Base-by-base conservation (phyloP, 305 asterid species). In the Fraxinus sp. region DNA sequence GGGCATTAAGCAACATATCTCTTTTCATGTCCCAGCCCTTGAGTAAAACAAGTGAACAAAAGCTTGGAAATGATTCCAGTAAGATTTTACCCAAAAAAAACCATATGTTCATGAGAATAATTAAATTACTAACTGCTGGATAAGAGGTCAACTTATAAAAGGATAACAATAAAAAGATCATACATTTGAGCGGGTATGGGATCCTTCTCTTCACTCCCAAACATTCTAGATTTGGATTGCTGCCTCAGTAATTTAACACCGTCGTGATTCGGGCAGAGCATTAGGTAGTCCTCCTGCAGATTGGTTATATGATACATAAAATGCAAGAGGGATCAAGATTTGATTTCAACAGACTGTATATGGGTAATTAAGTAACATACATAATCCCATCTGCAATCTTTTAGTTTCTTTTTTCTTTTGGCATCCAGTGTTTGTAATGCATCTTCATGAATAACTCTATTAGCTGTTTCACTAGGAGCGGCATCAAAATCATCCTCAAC, bases 321-420 rank as follows among this genome's bases (percentile, higher is more conserved):
- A 78, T 6, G 22, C 66, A 57, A 62, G 66, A 7, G 2, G 8
- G 74, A 80, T 26, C 39, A 24, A 33, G 57, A 78, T 57, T 4
- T 5, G 52, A 57, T 86, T 81, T 73, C 79, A 84, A 49, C 49
- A 81, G 36, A 79, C 64, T 81, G 43, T 5, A 8, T n/a, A 57
- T n/a, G 80, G 62, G 52, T 22, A 79, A 64, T 75, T 77, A 5
- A 71, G 85, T 74, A 78, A 85, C 97, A 79, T 87, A 96, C 99
- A 91, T 89, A 85, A 79, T 92, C 92, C 98, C 98, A 94, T 92
- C 94, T 91, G 91, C 99, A 96, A 66, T 86, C 94, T 70, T 75
- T 81, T 77, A 78, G 41, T 72, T 24, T 78, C 76, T 80, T 80
- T 68, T 83, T 86, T 81, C 86, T 83, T 77, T 85, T 87, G 49